Conservation (phyloP, 2,329 filamentous ascomycete species). For the Exophiala lecanii-corni region DNA sequence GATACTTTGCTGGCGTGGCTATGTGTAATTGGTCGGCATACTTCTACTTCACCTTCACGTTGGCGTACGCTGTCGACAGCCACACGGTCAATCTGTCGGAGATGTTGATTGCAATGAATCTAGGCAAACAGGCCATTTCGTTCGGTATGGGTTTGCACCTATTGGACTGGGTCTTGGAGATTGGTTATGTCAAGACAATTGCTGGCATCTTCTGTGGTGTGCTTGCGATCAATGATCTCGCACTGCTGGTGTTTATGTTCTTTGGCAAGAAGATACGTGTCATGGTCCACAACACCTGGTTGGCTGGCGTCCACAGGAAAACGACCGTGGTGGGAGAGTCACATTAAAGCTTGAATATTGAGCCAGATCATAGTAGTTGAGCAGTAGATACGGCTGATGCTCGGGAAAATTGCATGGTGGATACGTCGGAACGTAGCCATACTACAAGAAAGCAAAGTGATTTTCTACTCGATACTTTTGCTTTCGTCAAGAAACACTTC, state of each 20-base stretch:
- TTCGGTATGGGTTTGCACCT: constrained; percentile 51
- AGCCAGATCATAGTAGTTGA: not conserved
- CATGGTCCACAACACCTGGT: constrained; percentile 44
- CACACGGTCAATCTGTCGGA: constrained; percentile 57
- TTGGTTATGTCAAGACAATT: constrained; percentile 51
- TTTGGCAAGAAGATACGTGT: constrained; percentile 48
- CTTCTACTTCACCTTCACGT: constrained; percentile 55
- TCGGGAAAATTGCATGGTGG: too few relatives aligned
- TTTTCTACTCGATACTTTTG: too few relatives aligned
- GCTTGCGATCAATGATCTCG: constrained; percentile 48
- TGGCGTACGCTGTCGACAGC: constrained; percentile 58
- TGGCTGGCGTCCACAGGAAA: constrained; percentile 43
- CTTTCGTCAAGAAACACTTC: too few relatives aligned
- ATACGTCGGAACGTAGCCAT: too few relatives aligned
- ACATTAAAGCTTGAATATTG: constrained; percentile 25
- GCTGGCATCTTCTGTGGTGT: constrained; percentile 47
- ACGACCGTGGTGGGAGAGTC: constrained; percentile 33
- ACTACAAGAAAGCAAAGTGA: too few relatives aligned
- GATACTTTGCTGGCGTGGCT: constrained; percentile 48
- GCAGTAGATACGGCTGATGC: too few relatives aligned
- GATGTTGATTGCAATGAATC: constrained; percentile 58
- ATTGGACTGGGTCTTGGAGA: constrained; percentile 47
- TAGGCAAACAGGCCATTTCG: constrained; percentile 54
- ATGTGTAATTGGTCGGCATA: constrained; percentile 48
- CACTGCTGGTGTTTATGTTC: constrained; percentile 47